Evolutionary conservation across 768 basidiomycete genomes (phyloP).

Genomic region (Agrocybe chaxingu): DNA sequence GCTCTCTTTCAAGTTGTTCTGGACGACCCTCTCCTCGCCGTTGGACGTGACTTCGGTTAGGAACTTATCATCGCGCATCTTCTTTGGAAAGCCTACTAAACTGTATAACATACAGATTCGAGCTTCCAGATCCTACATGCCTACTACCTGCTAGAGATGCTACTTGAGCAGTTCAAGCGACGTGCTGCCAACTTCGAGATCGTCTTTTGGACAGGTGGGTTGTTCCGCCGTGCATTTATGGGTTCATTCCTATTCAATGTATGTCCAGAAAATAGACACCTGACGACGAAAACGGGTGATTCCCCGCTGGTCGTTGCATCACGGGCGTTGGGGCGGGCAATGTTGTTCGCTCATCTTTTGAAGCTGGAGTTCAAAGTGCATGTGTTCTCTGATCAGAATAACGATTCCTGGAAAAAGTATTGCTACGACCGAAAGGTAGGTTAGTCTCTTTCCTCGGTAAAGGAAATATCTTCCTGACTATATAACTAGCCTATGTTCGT

Average conservation of each 20-base stretch:
- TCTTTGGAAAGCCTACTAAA: background rate
- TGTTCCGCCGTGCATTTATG: background rate
- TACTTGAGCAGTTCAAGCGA: constrained; percentile 43
- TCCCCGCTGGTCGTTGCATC: constrained; percentile 37
- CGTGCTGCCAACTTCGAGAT: constrained; percentile 58
- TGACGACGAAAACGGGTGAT: constrained; percentile 35
- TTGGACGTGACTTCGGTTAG: constrained; percentile 47
- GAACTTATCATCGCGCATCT: background rate
- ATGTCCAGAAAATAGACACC: constrained; percentile 39
- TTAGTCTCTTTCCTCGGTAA: background rate
- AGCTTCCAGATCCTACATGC: constrained; percentile 68
- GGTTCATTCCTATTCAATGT: background rate
- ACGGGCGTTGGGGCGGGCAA: constrained; percentile 46
- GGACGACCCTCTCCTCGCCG: constrained; percentile 56
- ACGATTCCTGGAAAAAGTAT: constrained; percentile 49
- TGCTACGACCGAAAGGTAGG: constrained; percentile 36
- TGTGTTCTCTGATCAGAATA: constrained; percentile 41
- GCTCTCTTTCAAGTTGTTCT: constrained; percentile 57
- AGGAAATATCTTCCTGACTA: background rate
- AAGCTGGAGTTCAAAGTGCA: constrained; percentile 39
- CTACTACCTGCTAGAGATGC: constrained; percentile 47
- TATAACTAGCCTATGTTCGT: constrained; percentile 61
- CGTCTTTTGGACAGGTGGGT: constrained; percentile 58
- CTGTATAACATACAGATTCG: constrained; percentile 29
- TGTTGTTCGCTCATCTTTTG: constrained; percentile 49